Conservation (phyloP, 75 land plant genomes). For the Picea sitchensis region DNA sequence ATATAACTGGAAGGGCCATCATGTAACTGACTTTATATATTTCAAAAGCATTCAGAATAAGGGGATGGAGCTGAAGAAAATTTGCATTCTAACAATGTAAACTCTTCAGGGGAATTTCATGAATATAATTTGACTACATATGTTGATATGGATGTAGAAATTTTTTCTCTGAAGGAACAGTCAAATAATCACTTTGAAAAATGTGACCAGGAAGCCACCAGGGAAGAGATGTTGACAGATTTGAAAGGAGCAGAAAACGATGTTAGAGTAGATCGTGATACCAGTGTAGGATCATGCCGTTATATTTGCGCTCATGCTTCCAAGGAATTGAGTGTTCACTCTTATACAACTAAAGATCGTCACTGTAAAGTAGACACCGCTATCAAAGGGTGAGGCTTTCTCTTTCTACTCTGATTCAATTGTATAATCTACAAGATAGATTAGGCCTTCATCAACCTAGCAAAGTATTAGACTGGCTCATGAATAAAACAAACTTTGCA, state of each 20-base stretch:
- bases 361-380: slow-evolving; percentile 8
- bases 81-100: too few species aligned
- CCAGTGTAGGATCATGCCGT: too few species aligned
- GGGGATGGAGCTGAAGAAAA: too few species aligned
- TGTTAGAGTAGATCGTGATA: too few species aligned
- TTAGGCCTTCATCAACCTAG: slow-evolving; percentile 36
- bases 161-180: neutral
- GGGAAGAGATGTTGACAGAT: neutral
- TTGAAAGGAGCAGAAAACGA: neutral
- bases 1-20: neutral
- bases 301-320: neutral
- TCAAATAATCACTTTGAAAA: neutral
- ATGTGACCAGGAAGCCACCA: too few species aligned
- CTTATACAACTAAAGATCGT: slow-evolving; percentile 11
- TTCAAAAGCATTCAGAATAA: neutral
- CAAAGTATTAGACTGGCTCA: slow-evolving; percentile 41
- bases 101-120: neutral
- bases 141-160: neutral
- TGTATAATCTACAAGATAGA: slow-evolving; percentile 28
- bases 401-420: slow-evolving; percentile 26
- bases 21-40: neutral
- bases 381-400: slow-evolving; percentile 34
- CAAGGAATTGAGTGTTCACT: slow-evolving; percentile 6
- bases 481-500: slow-evolving; percentile 23
- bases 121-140: neutral